phyloP scores from a whole-genome alignment of 352 stramenopile species.

The Phytophthora vignae region DNA sequence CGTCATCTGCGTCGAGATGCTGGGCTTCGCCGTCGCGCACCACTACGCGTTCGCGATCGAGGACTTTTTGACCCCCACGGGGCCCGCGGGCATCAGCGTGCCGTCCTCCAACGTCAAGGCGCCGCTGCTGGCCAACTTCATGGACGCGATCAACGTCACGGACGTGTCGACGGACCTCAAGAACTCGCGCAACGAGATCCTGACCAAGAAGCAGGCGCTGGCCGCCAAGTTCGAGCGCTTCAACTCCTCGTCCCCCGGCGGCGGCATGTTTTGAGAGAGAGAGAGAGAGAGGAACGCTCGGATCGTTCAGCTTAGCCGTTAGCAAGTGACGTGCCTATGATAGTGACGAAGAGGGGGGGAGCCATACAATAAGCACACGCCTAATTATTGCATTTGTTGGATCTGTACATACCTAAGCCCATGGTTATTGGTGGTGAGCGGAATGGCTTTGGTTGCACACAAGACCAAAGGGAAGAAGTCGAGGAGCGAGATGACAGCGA shows the following conservation, averaged over 20 bases:
- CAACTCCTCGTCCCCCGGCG: slow-evolving; percentile 62
- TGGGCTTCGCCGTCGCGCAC: slow-evolving; percentile 92
- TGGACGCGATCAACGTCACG: slow-evolving; percentile 91
- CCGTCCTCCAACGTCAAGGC: slow-evolving; percentile 86
- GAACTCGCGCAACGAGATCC: slow-evolving; percentile 87
- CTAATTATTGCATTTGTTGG: slow-evolving; percentile 45
- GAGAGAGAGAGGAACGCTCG: neutral
- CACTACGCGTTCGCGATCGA: slow-evolving; percentile 94
- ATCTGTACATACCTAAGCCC: slow-evolving; percentile 20
- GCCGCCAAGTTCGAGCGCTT: slow-evolving; percentile 86
- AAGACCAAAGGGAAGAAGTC: neutral
- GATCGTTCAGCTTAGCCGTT: neutral
- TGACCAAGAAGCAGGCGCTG: slow-evolving; percentile 91
- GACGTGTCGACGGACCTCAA: slow-evolving; percentile 88
- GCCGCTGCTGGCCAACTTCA: slow-evolving; percentile 87
- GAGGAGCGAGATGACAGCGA: slow-evolving; percentile 25
- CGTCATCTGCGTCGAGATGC: slow-evolving; percentile 96
- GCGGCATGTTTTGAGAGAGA: slow-evolving; percentile 73
- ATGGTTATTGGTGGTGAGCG: neutral
- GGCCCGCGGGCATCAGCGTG: slow-evolving; percentile 36
- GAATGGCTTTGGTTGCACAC: neutral
- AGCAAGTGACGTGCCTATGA: slow-evolving; percentile 1
- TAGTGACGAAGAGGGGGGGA: slow-evolving; percentile 15
- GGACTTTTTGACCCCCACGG: slow-evolving; percentile 77
- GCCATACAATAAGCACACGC: slow-evolving; percentile 39